A percentile compares a stretch with the other conserved stretches of the same genome.
Evolutionary conservation across 83 land plant genomes (phyloP).

Genomic region (Diphasiastrum complanatum): DNA sequence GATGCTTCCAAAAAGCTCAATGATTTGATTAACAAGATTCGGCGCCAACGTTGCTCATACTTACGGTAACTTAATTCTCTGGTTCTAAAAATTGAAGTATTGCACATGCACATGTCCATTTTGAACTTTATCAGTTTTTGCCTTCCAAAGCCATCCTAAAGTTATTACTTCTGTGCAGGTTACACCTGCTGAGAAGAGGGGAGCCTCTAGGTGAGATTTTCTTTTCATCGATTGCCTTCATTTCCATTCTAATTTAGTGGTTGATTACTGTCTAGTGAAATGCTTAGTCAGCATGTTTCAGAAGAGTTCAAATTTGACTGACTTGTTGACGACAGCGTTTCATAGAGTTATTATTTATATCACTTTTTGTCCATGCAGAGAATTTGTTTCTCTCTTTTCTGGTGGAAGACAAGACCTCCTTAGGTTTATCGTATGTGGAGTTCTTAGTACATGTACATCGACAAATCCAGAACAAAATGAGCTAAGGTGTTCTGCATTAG

Average conservation of each 20-base stretch:
- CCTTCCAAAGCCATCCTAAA: not conserved
- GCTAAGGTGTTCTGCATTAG: slow-evolving; percentile 28
- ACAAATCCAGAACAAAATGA: slow-evolving; percentile 81
- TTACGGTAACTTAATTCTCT: slow-evolving; percentile 59
- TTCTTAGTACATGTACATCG: slow-evolving; percentile 83
- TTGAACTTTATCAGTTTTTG: not conserved
- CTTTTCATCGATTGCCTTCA: not conserved
- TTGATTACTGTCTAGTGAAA: too few relatives aligned
- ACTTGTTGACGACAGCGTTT: too few relatives aligned
- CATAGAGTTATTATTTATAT: too few relatives aligned
- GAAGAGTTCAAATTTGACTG: too few relatives aligned
- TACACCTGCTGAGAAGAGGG: slow-evolving; percentile 76
- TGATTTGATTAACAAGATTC: slow-evolving; percentile 72
- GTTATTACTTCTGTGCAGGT: too few relatives aligned
- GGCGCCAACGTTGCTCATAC: slow-evolving; percentile 92
- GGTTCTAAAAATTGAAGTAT: too few relatives aligned
- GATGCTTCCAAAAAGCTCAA: slow-evolving; percentile 68
- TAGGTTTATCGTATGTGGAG: slow-evolving; percentile 85
- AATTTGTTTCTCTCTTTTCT: slow-evolving; percentile 63
- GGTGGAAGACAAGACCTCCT: slow-evolving; percentile 74
- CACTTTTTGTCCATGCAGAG: slow-evolving; percentile 39
- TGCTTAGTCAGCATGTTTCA: too few relatives aligned
- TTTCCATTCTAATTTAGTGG: too few relatives aligned
- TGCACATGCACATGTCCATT: not conserved
- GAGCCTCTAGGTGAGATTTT: slow-evolving; percentile 73